Conservation (phyloP, 2,329 filamentous ascomycete species). For the Fusarium humuli region DNA sequence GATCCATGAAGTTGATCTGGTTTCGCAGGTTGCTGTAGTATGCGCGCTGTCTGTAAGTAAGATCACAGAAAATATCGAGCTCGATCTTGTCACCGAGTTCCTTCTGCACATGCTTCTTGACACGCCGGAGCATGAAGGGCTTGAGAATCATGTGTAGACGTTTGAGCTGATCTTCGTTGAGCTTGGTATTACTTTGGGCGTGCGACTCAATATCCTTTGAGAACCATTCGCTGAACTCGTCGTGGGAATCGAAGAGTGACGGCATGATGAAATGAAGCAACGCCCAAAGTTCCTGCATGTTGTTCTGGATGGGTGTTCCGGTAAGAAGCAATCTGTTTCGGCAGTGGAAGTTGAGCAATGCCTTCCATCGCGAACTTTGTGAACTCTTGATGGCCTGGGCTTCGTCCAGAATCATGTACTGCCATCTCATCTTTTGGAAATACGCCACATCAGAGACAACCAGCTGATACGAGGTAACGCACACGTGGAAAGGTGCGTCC, state of each 20-base stretch:
- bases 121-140: slow-evolving; percentile 98
- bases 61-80: slow-evolving; percentile 92
- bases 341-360: slow-evolving; percentile 91
- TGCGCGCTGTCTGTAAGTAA: slow-evolving; percentile 94
- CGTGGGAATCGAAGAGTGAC: slow-evolving; percentile 94
- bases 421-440: slow-evolving; percentile 99
- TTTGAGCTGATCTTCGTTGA: slow-evolving; percentile 97
- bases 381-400: slow-evolving; percentile 99
- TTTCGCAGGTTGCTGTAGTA: slow-evolving; percentile 93
- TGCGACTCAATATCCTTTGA: slow-evolving; percentile 98
- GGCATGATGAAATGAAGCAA: slow-evolving; percentile 99
- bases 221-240: slow-evolving; percentile 95
- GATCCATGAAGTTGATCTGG: slow-evolving; percentile 98
- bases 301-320: slow-evolving; percentile 98
- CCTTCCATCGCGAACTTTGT: slow-evolving; percentile 96
- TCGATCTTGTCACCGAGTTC: slow-evolving; percentile 99
- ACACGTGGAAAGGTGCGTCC: slow-evolving; percentile 93
- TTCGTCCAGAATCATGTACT: slow-evolving; percentile 99
- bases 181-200: slow-evolving; percentile 98
- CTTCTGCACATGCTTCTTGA: slow-evolving; percentile 99
- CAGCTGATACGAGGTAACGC: slow-evolving; percentile 96
- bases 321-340: slow-evolving; percentile 93
- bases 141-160: slow-evolving; percentile 99
- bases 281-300: slow-evolving; percentile 99
- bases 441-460: slow-evolving; percentile 97